These are phyloP conservation scores for Mortierella hygrophila DNA, from an alignment of 192 early-diverging fungal genomes.

Conservation along the genomic window DNA sequence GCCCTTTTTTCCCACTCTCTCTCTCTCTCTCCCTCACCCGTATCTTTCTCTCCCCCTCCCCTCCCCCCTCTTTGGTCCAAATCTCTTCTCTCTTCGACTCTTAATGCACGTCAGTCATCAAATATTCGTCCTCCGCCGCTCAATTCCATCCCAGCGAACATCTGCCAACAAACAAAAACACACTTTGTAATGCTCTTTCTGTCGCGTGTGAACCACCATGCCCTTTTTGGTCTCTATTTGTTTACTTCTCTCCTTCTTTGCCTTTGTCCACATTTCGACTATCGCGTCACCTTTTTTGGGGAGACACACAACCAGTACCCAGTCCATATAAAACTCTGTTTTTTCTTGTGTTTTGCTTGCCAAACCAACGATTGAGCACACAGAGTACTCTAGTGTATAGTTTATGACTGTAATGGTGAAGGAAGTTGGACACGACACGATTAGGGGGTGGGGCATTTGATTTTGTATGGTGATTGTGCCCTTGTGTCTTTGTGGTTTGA, in stretches of 20 bases:
- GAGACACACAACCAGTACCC: neutral
- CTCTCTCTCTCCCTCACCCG: neutral
- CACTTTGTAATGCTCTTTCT: neutral
- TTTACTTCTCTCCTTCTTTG: neutral
- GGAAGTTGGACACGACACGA: neutral
- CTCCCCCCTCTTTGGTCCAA: neutral
- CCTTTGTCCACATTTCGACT: neutral
- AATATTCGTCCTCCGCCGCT: slow-evolving; percentile 6
- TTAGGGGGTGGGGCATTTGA: neutral
- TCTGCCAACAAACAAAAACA: neutral
- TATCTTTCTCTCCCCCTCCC: neutral
- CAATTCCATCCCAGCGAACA: slow-evolving; percentile 7
- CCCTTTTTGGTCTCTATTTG: neutral
- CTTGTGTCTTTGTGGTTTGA: neutral
- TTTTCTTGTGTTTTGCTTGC: neutral
- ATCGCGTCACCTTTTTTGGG: slow-evolving; percentile 4
- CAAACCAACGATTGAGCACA: neutral
- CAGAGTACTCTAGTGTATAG: neutral
- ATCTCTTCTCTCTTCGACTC: neutral
- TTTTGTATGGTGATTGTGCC: neutral
- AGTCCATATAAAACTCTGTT: neutral
- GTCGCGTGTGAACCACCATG: neutral
- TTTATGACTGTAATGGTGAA: neutral
- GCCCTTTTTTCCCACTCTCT: neutral
- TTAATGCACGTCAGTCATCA: neutral